These are phyloP conservation scores for Rhodotorula sp. DNA, from an alignment of 1,284 basidiomycete genomes.

Conservation along the genomic window DNA sequence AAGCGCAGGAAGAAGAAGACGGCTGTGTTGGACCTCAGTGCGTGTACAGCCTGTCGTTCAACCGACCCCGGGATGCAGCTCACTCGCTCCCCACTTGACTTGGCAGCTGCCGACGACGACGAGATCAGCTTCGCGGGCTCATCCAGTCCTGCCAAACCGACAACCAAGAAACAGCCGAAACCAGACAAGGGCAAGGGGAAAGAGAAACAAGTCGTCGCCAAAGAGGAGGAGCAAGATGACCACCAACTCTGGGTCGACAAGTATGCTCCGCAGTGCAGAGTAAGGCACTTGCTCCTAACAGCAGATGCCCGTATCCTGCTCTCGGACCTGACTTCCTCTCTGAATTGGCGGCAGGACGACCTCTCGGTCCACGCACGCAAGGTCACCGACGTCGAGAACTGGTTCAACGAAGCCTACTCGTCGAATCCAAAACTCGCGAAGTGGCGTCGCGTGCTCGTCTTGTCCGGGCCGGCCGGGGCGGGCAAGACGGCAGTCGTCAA, in stretches of 20 bases:
- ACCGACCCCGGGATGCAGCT: not conserved
- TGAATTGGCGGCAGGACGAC: slow-evolving; percentile 53
- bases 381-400: slow-evolving; percentile 76
- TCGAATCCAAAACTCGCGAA: slow-evolving; percentile 53
- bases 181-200: slow-evolving; percentile 54
- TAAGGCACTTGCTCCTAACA: slow-evolving; percentile 46
- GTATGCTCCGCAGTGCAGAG: slow-evolving; percentile 68
- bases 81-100: not conserved
- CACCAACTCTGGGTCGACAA: slow-evolving; percentile 69
- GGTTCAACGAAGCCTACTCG: slow-evolving; percentile 76
- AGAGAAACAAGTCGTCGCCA: not conserved
- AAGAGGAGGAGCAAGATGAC: not conserved
- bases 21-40: slow-evolving; percentile 44
- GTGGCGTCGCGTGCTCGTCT: slow-evolving; percentile 65
- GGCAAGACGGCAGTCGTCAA: slow-evolving; percentile 85
- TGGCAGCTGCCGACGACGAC: slow-evolving; percentile 19
- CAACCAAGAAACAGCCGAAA: slow-evolving; percentile 30
- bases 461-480: slow-evolving; percentile 86
- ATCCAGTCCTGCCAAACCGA: not conserved
- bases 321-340: not conserved
- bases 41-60: not conserved
- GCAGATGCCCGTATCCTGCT: accelerated
- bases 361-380: slow-evolving; percentile 87
- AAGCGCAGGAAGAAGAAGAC: slow-evolving; percentile 55
- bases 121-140: slow-evolving; percentile 11